phyloP scores from a whole-genome alignment of 805 yeast species.

The Suhomyces faveliae region DNA sequence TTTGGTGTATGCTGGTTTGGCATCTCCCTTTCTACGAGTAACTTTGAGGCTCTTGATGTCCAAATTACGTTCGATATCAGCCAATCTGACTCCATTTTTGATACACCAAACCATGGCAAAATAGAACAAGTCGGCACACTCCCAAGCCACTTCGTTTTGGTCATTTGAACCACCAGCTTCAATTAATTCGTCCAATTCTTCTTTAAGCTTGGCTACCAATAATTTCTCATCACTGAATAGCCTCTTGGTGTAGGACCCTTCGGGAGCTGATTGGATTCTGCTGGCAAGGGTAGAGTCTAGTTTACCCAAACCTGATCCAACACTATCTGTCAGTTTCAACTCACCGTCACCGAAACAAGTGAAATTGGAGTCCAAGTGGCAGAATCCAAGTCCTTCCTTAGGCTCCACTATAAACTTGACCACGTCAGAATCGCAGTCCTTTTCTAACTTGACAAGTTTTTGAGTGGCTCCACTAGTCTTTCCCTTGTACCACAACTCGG shows the following conservation, averaged over 20 bases:
- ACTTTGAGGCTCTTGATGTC: slow-evolving; percentile 83
- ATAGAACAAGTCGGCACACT: slow-evolving; percentile 84
- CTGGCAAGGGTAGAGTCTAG: slow-evolving; percentile 65
- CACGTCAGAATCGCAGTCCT: slow-evolving; percentile 93
- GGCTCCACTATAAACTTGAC: slow-evolving; percentile 84
- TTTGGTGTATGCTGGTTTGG: slow-evolving; percentile 68
- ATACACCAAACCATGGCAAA: slow-evolving; percentile 54
- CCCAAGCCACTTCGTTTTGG: slow-evolving; percentile 75
- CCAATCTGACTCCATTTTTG: slow-evolving; percentile 72
- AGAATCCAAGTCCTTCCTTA: slow-evolving; percentile 77
- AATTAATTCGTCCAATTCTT: slow-evolving; percentile 93
- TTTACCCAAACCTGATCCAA: slow-evolving; percentile 60
- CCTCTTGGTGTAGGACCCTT: slow-evolving; percentile 91
- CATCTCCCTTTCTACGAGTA: slow-evolving; percentile 93
- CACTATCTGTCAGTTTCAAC: slow-evolving; percentile 40
- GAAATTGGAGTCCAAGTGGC: slow-evolving; percentile 72
- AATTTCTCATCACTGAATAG: slow-evolving; percentile 75
- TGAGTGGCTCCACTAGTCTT: slow-evolving; percentile 96
- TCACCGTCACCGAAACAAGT: slow-evolving; percentile 69
- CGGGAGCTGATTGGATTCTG: slow-evolving; percentile 72
- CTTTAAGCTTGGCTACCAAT: slow-evolving; percentile 83
- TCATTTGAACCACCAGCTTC: slow-evolving; percentile 54
- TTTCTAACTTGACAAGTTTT: slow-evolving; percentile 58
- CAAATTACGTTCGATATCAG: slow-evolving; percentile 81
- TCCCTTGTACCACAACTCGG: slow-evolving; percentile 96